phyloP scores from a whole-genome alignment of 345 rosid species.

The Syzygium aqueum region DNA sequence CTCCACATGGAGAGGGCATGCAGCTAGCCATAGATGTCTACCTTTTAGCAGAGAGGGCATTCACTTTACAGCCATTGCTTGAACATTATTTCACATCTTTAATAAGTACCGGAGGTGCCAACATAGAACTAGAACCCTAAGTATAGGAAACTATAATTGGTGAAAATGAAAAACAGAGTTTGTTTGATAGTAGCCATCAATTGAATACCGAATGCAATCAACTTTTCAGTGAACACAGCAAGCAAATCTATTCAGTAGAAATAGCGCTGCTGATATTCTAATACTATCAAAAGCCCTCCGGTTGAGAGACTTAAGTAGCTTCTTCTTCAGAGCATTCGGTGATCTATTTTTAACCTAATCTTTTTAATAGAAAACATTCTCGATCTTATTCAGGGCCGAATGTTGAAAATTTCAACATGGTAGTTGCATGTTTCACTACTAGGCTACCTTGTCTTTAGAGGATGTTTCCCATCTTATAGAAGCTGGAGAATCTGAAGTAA shows the following conservation, averaged over 20 bases:
- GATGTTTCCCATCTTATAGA: constrained; percentile 49
- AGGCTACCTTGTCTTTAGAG: constrained; percentile 42
- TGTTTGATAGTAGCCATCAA: neutral
- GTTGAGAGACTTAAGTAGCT: neutral
- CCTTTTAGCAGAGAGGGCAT: neutral
- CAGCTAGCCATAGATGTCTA: neutral
- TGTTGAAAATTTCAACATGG: neutral
- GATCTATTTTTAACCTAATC: neutral
- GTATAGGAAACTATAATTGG: neutral
- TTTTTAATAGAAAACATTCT: neutral
- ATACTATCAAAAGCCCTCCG: neutral
- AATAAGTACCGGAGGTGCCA: neutral
- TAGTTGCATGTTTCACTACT: neutral
- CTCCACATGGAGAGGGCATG: neutral
- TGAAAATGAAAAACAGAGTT: neutral
- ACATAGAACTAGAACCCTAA: neutral
- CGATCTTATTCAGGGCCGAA: neutral
- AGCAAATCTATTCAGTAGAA: neutral
- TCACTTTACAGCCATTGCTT: neutral
- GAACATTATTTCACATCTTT: neutral
- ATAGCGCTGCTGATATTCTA: neutral
- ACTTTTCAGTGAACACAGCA: neutral
- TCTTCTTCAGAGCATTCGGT: neutral
- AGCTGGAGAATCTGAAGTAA: constrained; percentile 86
- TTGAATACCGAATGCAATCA: neutral